Conservation (phyloP, 176 grass and related monocot genomes). For the Carex scoparia region DNA sequence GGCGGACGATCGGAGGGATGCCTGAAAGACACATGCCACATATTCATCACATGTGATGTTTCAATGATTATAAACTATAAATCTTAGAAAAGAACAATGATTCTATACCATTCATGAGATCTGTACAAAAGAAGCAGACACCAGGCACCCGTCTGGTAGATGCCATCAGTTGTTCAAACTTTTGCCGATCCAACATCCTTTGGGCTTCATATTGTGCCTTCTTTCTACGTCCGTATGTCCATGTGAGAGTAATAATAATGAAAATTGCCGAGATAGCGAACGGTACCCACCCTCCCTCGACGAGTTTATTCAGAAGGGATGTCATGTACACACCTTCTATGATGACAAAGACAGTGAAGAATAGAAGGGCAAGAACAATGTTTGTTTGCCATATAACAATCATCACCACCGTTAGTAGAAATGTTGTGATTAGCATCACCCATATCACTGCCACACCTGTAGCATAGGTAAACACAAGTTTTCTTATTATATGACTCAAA, state of each 20-base stretch:
- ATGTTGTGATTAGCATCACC: constrained; percentile 90
- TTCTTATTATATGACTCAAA: not conserved
- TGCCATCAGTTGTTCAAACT: constrained; percentile 34
- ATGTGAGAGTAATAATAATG: constrained; percentile 57
- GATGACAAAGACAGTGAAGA: constrained; percentile 31
- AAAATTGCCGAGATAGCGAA: constrained; percentile 72
- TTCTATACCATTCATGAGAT: constrained; percentile 56
- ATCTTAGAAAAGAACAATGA: not conserved
- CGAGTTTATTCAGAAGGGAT: constrained; percentile 62
- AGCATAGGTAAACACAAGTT: constrained; percentile 14
- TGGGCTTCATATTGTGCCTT: constrained; percentile 49
- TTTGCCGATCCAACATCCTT: constrained; percentile 42
- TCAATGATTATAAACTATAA: not conserved
- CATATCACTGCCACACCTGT: constrained; percentile 79
- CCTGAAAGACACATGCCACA: not conserved
- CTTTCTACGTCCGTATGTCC: constrained; percentile 79
- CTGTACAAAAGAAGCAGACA: constrained; percentile 67
- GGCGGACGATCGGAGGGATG: constrained; percentile 60
- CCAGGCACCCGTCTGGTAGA: constrained; percentile 43
- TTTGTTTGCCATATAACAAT: constrained; percentile 54
- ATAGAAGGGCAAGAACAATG: constrained; percentile 25
- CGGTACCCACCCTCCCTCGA: constrained; percentile 76
- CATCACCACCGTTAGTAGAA: constrained; percentile 55
- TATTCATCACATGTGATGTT: not conserved
- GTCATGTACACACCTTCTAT: constrained; percentile 61